Base-by-base conservation (phyloP, 2,329 filamentous ascomycete species). In the Aaosphaeria pasadenensis region DNA sequence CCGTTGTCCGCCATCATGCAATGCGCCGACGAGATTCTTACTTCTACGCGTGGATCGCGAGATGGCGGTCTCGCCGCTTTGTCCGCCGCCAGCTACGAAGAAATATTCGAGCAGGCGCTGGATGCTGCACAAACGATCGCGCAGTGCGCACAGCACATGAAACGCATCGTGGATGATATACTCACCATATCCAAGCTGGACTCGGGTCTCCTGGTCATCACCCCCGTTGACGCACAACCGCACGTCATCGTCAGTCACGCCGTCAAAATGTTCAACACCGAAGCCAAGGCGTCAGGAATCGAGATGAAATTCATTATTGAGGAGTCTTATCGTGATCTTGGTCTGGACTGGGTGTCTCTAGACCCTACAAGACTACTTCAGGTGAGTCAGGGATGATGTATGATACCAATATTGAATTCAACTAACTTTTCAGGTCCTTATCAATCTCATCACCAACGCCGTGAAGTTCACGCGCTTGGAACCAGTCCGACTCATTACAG, bases 151-250 rank as follows among this genome's bases (percentile, higher is more conserved):
- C 67, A 71, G 36, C 74, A 77, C 49, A 73, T 74, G 58, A 74
- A 74, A 43, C 59, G 71, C 17, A 75, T 77, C n/a, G 72, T 76
- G 2, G 74, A 76, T 45, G 74, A 76, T 46, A 67, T 75, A 5
- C 56, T 76, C 3, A 75, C 73, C 1, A 63, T 75, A 28, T 74
- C 71, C 1, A 76, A 76, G 44, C 62, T 76, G 5, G 73, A 75
- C 49, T 73, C 72, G 1, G 67, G 64, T 5, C 60, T 76, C 13
- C 57, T 76, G 1, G 58, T 67, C 6, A 71, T 75, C 33, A 70
- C 68, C 2, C 71, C 74, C 1, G 62, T 73, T 33, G 65, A 64
- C 41, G 60, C 70, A 4, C 68, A 71, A 46, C 56, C 63, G 0
- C 66, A 69, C 7, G 59, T 50, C 5, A 55, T 74, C 1, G 59